Conservation (phyloP, 1,139 yeast species). For the Pichia inconspicua region DNA sequence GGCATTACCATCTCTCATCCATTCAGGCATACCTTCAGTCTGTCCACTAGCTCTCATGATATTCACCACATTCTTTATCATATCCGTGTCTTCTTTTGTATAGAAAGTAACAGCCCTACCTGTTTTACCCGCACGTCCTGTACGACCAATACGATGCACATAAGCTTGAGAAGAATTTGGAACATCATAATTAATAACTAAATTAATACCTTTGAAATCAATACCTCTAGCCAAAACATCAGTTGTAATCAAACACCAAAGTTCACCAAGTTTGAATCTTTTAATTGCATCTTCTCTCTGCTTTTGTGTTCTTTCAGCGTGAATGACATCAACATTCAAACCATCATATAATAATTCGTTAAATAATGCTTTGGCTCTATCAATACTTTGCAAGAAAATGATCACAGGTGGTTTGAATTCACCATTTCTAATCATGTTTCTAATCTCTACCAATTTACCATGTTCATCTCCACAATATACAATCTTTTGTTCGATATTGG, state of each 20-base stretch:
- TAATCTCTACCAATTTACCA: conserved; percentile 84
- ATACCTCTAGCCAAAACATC: conserved; percentile 96
- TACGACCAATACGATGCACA: conserved; percentile 97
- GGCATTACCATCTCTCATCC: conserved; percentile 56
- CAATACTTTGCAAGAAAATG: conserved; percentile 83
- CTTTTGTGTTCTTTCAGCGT: conserved; percentile 85
- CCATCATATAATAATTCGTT: conserved; percentile 89
- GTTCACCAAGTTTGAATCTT: conserved; percentile 77
- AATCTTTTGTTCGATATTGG: conserved; percentile 74
- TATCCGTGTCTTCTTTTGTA: conserved; percentile 77
- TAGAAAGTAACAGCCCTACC: conserved; percentile 90
- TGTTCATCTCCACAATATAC: conserved; percentile 89
- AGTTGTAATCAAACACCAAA: conserved; percentile 95
- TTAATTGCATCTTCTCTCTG: conserved; percentile 85
- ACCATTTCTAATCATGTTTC: conserved; percentile 80
- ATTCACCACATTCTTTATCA: conserved; percentile 77
- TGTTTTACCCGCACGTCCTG: conserved; percentile 87
- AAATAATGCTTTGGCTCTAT: conserved; percentile 90
- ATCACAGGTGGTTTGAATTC: conserved; percentile 90
- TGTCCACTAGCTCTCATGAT: conserved; percentile 94
- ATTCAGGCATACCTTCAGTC: conserved; percentile 53
- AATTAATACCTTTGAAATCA: conserved; percentile 90
- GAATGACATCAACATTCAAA: conserved; percentile 89
- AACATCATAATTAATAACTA: conserved; percentile 93
- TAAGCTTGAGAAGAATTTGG: conserved; percentile 92